Percentiles rank a stretch among this genome's conserved stretches.
Evolutionary conservation across 371 early-diverging fungal genomes (phyloP).

Genomic region (Syncephalastrum contaminatum): DNA sequence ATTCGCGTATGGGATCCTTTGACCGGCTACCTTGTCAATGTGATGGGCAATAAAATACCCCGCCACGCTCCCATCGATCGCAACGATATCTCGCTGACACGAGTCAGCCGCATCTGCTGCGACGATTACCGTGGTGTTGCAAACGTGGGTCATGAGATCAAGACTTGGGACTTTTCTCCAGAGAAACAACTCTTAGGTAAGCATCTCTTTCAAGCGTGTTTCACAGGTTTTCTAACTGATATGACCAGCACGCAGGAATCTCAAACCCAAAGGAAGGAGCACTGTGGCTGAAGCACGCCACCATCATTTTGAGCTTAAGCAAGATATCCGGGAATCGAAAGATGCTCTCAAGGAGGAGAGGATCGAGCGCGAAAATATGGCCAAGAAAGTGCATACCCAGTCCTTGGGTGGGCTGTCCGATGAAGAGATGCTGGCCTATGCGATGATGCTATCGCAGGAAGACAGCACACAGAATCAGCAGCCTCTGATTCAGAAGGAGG

Average conservation of each 20-base stretch:
- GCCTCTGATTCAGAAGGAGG: neutral
- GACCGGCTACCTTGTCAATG: slow-evolving; percentile 30
- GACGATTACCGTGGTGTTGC: slow-evolving; percentile 48
- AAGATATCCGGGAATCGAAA: slow-evolving; percentile 41
- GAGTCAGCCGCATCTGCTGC: slow-evolving; percentile 45
- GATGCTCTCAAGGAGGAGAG: slow-evolving; percentile 31
- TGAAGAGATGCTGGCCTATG: slow-evolving; percentile 49
- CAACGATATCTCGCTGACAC: slow-evolving; percentile 29
- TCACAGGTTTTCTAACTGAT: neutral
- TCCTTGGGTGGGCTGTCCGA: slow-evolving; percentile 46
- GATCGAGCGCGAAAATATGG: slow-evolving; percentile 25
- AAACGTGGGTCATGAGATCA: slow-evolving; percentile 45
- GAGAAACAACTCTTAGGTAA: too few relatives aligned
- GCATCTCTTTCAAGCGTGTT: neutral
- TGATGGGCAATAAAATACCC: slow-evolving; percentile 30
- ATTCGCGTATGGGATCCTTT: slow-evolving; percentile 58
- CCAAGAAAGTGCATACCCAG: slow-evolving; percentile 25
- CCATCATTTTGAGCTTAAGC: slow-evolving; percentile 34
- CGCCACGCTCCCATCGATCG: slow-evolving; percentile 42
- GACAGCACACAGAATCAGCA: slow-evolving; percentile 2
- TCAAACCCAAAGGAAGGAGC: slow-evolving; percentile 24
- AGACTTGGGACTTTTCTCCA: slow-evolving; percentile 34
- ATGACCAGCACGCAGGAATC: slow-evolving; percentile 11
- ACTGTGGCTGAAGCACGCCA: slow-evolving; percentile 16
- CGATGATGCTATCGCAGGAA: slow-evolving; percentile 48